A percentile compares a stretch with the other conserved stretches of the same genome.
Conservation (phyloP, 1,284 basidiomycete species). For the Neonothopanus nambi region DNA sequence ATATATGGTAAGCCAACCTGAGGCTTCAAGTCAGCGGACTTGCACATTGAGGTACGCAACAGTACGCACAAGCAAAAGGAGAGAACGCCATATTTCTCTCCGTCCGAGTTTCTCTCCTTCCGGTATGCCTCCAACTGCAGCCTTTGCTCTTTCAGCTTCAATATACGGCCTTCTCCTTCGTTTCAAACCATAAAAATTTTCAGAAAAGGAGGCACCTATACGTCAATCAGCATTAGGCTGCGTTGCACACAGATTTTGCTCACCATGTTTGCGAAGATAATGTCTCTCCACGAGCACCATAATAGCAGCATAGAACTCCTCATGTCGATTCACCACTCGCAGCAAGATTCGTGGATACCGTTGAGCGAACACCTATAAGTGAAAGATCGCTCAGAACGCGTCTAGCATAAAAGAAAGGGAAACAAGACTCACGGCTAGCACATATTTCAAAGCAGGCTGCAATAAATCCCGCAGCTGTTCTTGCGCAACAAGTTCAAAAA, state of each 20-base stretch:
- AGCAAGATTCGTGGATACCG: constrained; percentile 92
- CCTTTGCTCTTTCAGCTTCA: constrained; percentile 61
- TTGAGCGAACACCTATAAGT: constrained; percentile 86
- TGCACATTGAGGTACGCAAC: not conserved
- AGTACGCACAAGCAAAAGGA: constrained; percentile 70
- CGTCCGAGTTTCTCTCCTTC: constrained; percentile 62
- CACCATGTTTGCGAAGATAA: constrained; percentile 85
- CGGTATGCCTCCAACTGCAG: constrained; percentile 67
- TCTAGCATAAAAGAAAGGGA: not conserved
- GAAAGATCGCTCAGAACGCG: constrained; percentile 1
- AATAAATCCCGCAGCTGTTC: constrained; percentile 92
- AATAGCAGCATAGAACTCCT: constrained; percentile 90
- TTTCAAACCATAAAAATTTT: constrained; percentile 92
- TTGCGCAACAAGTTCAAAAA: constrained; percentile 95
- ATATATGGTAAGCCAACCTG: constrained; percentile 90
- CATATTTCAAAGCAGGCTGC: constrained; percentile 95
- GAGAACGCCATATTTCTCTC: constrained; percentile 70
- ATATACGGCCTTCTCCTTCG: constrained; percentile 72
- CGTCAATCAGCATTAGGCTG: not conserved
- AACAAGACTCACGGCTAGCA: constrained; percentile 70
- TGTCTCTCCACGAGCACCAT: constrained; percentile 91
- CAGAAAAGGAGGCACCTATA: constrained; percentile 84
- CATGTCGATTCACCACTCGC: constrained; percentile 90
- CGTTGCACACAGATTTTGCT: constrained; percentile 23
- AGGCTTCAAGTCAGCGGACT: not conserved